phyloP scores from a whole-genome alignment of 495 filamentous ascomycete genomes.

The Tuber aestivum region DNA sequence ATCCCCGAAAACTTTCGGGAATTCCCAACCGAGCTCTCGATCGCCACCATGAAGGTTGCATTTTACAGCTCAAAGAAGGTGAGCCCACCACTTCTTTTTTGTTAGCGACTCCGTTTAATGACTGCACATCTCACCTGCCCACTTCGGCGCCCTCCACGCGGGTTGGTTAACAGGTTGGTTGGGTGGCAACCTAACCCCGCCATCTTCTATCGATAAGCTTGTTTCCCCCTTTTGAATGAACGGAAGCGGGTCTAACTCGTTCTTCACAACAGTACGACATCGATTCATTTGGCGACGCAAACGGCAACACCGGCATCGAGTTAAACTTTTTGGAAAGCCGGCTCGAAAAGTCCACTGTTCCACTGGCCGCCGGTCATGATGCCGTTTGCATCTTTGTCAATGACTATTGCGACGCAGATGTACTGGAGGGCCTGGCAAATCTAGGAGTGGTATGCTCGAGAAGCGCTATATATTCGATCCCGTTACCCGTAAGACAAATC shows the following conservation, averaged over 20 bases:
- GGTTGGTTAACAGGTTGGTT: neutral
- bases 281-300: conserved; percentile 32
- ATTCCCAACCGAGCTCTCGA: neutral
- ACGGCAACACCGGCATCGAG: conserved; percentile 20
- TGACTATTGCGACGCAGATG: conserved; percentile 52
- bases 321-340: conserved; percentile 35
- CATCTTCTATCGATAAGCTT: conserved; percentile 26
- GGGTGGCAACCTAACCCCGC: neutral
- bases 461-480: neutral
- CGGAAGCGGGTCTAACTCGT: conserved; percentile 10
- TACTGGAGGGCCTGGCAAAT: conserved; percentile 50
- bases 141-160: neutral
- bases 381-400: conserved; percentile 71
- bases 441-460: conserved; percentile 45
- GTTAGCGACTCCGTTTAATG: neutral
- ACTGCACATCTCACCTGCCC: neutral
- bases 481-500: neutral
- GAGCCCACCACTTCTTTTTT: conserved; percentile 9
- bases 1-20: neutral
- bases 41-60: conserved; percentile 36
- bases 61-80: conserved; percentile 42
- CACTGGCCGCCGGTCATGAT: conserved; percentile 51
- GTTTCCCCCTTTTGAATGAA: neutral
- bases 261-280: conserved; percentile 36
- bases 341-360: conserved; percentile 47